Percentiles rank a stretch among this genome's conserved stretches.
Evolutionary conservation across 2,329 filamentous ascomycete species (phyloP).

Genomic region (Elsinoe ampelina): DNA sequence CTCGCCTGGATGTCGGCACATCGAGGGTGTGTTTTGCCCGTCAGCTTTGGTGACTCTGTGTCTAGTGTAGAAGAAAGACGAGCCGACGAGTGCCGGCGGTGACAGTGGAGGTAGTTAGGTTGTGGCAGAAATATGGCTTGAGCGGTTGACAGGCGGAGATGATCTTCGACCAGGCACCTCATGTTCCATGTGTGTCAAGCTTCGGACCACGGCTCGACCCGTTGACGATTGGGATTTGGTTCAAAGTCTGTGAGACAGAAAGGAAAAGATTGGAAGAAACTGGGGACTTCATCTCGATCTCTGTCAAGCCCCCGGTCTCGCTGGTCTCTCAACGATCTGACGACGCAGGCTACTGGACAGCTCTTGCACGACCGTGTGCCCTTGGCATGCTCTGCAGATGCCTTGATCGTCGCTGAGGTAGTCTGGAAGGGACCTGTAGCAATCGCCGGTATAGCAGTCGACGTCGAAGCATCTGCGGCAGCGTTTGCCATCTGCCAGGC

Average conservation of each 20-base stretch:
- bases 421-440: no score
- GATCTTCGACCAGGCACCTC: constrained; percentile 3
- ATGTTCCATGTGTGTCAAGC: neutral
- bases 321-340: neutral
- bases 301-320: neutral
- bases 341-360: no score
- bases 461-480: neutral
- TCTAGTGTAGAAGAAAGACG: neutral
- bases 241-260: neutral
- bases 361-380: neutral
- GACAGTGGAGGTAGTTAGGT: neutral
- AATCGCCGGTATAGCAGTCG: neutral
- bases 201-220: neutral
- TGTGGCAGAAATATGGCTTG: neutral
- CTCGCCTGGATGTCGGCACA: constrained; percentile 3
- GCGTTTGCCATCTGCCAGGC: neutral
- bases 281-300: constrained; percentile 7
- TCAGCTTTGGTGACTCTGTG: neutral
- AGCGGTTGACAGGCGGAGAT: neutral
- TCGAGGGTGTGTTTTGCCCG: neutral
- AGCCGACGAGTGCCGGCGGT: neutral
- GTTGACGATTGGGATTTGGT: neutral
- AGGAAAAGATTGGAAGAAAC: neutral
- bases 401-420: no score
- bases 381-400: neutral